These are phyloP conservation scores for Stropharia rugosoannulata DNA, from an alignment of 768 basidiomycete genomes.

Conservation along the genomic window DNA sequence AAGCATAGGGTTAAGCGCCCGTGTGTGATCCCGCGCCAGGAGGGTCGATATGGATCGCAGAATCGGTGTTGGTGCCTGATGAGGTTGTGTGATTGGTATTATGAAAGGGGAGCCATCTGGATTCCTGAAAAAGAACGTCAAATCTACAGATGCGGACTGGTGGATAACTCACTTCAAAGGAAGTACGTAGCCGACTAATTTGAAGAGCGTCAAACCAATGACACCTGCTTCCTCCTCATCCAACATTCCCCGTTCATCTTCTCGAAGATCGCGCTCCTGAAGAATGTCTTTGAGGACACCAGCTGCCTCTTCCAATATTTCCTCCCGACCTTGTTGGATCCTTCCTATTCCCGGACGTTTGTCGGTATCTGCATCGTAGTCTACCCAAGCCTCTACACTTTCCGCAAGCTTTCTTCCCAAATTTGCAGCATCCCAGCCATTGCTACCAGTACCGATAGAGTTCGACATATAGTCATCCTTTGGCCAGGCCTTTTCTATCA, in stretches of 20 bases:
- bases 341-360: constrained; percentile 22
- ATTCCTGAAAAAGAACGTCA: constrained; percentile 20
- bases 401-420: constrained; percentile 54
- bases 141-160: neutral
- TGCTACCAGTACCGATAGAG: constrained; percentile 28
- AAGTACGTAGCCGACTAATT: constrained; percentile 57
- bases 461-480: constrained; percentile 50
- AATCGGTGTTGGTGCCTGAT: constrained; percentile 57
- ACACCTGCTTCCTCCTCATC: constrained; percentile 71
- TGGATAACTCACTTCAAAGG: constrained; percentile 52
- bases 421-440: constrained; percentile 65
- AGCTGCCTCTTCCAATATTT: constrained; percentile 67
- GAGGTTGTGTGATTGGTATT: constrained; percentile 54
- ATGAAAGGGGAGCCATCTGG: constrained; percentile 29
- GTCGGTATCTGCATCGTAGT: constrained; percentile 24
- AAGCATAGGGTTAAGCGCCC: constrained; percentile 58
- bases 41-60: constrained; percentile 63
- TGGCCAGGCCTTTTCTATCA: constrained; percentile 75
- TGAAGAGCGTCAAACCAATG: constrained; percentile 59
- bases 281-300: constrained; percentile 71
- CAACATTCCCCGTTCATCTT: constrained; percentile 47
- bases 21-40: constrained; percentile 60
- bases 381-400: constrained; percentile 62
- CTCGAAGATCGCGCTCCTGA: constrained; percentile 67
- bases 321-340: constrained; percentile 41